Evolutionary conservation across 306 rosid species (phyloP), one percentile per base, ranked within the genome.

Genomic region (Castanea crenata): DNA sequence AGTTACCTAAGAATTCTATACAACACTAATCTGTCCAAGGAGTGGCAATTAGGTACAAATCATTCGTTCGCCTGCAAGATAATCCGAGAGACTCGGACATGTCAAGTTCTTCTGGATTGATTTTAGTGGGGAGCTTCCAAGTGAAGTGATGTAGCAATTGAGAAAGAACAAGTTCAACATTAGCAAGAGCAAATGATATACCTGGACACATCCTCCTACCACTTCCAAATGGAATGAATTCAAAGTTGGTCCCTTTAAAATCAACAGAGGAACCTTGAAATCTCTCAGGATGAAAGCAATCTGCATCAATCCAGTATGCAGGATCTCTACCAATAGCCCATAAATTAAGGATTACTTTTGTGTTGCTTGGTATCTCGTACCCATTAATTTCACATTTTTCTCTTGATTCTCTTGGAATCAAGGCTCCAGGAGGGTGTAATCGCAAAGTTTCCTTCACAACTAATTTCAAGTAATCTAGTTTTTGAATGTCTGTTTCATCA

Each of bases 291-390:
- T 49, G 13, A 34, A 85, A 85, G 61, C 54, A 68, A 18, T 79
- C 58, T 20, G 88, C 18, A 0, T 85, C 85, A 16, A 1, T 23
- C 85, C 85, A 85, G 3, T 69, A 54, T 1, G 63, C 35, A 10
- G 89, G 81, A 71, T 88, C 86, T 78, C 86, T 88, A 65, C 84
- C 86, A 5, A 88, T 78, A 21, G 81, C 87, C 82, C 83, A 82
- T 1, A 49, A 85, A 62, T 83, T 88, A 13, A 85, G 20, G 8
- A 85, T 25, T 1, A 81, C 76, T 31, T 27, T 79, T 23, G 78
- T 72, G 49, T 73, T 76, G 6, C 13, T 0, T 7, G 89, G 86
- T 61, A 38, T 38, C 10, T 38, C 46, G 2, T 38, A 38, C 46
- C 46, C 46, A 38, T 38, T 38, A 38, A 38, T 38, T 38, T 6